These are phyloP conservation scores for Candida caryicola DNA, from an alignment of 805 yeast species.

Conservation along the genomic window DNA sequence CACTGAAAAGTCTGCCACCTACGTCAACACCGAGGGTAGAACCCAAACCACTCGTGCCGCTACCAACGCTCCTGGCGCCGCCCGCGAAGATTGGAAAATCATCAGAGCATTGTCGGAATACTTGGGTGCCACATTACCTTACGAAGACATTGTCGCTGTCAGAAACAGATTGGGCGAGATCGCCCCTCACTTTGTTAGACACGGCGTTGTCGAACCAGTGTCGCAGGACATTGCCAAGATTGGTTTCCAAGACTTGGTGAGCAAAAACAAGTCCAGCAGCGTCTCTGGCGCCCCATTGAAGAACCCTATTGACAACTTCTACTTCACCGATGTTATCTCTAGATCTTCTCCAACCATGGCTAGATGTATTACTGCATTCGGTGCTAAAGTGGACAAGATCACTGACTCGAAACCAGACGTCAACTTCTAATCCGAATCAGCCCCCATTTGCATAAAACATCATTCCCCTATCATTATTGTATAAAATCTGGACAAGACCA, in stretches of 20 bases:
- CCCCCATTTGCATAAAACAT: constrained; percentile 11
- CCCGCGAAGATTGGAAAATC: constrained; percentile 91
- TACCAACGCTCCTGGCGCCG: constrained; percentile 81
- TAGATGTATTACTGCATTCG: constrained; percentile 71
- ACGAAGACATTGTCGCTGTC: constrained; percentile 66
- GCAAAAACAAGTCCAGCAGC: constrained; percentile 39
- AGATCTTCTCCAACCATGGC: constrained; percentile 91
- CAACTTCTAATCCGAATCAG: constrained; percentile 22
- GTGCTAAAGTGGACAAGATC: constrained; percentile 60
- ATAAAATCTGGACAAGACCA: too few relatives aligned
- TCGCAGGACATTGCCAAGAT: constrained; percentile 53
- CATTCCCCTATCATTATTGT: not conserved
- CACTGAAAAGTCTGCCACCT: constrained; percentile 83
- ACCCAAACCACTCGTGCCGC: constrained; percentile 85
- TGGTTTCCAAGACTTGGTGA: constrained; percentile 49
- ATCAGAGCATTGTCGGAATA: constrained; percentile 80
- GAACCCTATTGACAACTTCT: constrained; percentile 78
- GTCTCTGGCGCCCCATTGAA: constrained; percentile 47
- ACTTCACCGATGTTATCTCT: constrained; percentile 84
- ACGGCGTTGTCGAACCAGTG: constrained; percentile 71
- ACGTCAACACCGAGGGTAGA: constrained; percentile 88
- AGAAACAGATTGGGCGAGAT: constrained; percentile 69
- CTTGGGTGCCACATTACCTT: constrained; percentile 66
- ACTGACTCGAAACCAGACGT: constrained; percentile 46
- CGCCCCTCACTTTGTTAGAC: constrained; percentile 77